These are phyloP conservation scores for Sporothrix pallida DNA, from an alignment of 2,329 filamentous ascomycete species.

Conservation along the genomic window DNA sequence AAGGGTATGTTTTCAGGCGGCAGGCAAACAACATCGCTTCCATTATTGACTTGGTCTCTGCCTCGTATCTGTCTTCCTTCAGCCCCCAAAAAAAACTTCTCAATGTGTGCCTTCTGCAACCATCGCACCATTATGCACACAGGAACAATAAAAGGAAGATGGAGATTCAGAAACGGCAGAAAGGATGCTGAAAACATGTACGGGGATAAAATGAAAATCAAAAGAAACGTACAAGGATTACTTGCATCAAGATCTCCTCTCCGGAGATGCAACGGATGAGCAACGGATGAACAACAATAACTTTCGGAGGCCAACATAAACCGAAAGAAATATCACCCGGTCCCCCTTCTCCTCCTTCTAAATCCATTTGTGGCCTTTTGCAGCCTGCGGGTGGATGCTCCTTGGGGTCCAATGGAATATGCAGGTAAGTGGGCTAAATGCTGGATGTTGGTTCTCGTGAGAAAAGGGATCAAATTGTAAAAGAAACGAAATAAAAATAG, in stretches of 20 bases:
- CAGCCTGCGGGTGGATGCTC: not conserved
- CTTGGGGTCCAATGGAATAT: not conserved
- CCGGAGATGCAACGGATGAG: not conserved
- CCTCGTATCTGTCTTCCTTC: not conserved
- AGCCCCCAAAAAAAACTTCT: not conserved
- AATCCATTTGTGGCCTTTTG: not conserved
- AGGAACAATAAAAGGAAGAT: not conserved
- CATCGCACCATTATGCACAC: conserved; percentile 6
- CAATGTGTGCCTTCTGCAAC: not conserved
- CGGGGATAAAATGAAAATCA: not conserved
- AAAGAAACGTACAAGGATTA: not conserved
- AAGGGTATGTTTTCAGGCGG: not conserved
- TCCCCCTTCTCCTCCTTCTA: not conserved
- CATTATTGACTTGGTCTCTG: not conserved
- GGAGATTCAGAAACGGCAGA: not conserved
- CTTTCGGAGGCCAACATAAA: not conserved
- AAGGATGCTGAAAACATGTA: not conserved
- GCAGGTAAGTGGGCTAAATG: not conserved
- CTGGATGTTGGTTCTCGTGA: not conserved
- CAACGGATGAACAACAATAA: not conserved
- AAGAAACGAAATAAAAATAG: not conserved
- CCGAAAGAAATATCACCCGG: conserved; percentile 4
- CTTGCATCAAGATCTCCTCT: not conserved
- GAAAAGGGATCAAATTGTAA: not conserved
- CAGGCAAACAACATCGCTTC: not conserved